phyloP scores from a whole-genome alignment of 83 land plant species.

The Isoetes engelmannii region DNA sequence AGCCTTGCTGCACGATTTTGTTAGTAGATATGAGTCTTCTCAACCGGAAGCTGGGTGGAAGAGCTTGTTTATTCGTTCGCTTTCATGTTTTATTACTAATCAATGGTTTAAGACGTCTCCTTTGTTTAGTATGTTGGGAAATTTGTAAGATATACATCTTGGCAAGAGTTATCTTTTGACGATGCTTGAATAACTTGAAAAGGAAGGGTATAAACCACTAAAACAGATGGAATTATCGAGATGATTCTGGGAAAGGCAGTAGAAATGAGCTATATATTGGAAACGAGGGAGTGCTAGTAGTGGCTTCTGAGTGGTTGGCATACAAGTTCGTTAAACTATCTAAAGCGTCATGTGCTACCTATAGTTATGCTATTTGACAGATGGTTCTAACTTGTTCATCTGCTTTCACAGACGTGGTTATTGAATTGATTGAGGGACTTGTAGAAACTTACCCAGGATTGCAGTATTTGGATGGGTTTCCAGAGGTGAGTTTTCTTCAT shows the following conservation, averaged over 20 bases:
- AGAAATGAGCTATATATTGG: not conserved
- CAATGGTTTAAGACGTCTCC: too few relatives aligned
- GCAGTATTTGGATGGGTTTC: constrained; percentile 90
- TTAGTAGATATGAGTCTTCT: too few relatives aligned
- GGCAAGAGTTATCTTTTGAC: too few relatives aligned
- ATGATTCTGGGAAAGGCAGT: not conserved
- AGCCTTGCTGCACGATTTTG: too few relatives aligned
- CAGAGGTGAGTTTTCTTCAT: constrained; percentile 45
- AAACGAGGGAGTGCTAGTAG: not conserved
- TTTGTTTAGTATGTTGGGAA: too few relatives aligned
- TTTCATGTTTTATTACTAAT: too few relatives aligned
- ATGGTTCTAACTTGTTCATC: constrained; percentile 9
- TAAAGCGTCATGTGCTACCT: not conserved
- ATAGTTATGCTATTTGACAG: not conserved
- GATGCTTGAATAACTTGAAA: too few relatives aligned
- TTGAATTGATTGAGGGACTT: constrained; percentile 85
- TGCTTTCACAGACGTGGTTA: constrained; percentile 64
- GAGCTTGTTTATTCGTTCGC: too few relatives aligned
- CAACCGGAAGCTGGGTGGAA: too few relatives aligned
- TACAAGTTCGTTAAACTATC: not conserved
- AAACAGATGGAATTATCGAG: not conserved
- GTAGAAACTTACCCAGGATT: constrained; percentile 89
- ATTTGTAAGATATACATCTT: too few relatives aligned
- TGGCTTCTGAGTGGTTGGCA: not conserved
- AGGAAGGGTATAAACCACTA: too few relatives aligned